Conservation (phyloP, 2,329 filamentous ascomycete species). For the Neonectria neomacrospora region DNA sequence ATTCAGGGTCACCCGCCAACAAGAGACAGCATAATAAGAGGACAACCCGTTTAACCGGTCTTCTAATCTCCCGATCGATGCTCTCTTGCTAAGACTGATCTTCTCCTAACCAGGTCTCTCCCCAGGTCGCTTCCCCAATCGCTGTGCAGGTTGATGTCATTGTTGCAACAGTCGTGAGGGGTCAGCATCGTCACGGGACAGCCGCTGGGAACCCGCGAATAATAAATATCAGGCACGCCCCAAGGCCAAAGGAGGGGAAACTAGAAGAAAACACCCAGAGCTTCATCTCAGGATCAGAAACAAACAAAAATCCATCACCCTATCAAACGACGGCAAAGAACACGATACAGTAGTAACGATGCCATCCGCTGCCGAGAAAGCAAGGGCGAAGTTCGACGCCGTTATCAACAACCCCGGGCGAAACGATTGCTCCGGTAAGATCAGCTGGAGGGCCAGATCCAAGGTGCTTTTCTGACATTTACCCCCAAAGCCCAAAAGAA, state of each 20-base stretch:
- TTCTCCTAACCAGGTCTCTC: constrained; percentile 1
- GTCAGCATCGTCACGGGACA: constrained; percentile 24
- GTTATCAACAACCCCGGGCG: constrained; percentile 23
- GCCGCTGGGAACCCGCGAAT: neutral
- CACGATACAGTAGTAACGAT: constrained; percentile 2
- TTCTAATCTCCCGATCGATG: neutral
- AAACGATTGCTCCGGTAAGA: constrained; percentile 18
- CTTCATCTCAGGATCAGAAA: constrained; percentile 2
- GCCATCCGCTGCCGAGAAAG: constrained; percentile 23
- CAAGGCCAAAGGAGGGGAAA: neutral
- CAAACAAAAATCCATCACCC: neutral
- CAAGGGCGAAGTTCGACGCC: constrained; percentile 25
- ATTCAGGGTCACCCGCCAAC: neutral
- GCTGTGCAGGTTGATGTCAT: constrained; percentile 14
- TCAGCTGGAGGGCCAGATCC: too few species aligned
- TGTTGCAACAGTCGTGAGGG: constrained; percentile 26
- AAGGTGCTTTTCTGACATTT: neutral
- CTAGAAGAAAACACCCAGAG: constrained; percentile 3
- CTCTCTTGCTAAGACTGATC: neutral
- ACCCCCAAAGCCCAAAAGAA: constrained; percentile 4
- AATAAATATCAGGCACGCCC: constrained; percentile 12
- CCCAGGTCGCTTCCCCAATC: constrained; percentile 13
- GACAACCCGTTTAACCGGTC: neutral
- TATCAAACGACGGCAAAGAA: neutral
- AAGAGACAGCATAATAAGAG: neutral